Base-by-base conservation (phyloP, 2,329 filamentous ascomycete genomes). In the Exophiala viscosa region DNA sequence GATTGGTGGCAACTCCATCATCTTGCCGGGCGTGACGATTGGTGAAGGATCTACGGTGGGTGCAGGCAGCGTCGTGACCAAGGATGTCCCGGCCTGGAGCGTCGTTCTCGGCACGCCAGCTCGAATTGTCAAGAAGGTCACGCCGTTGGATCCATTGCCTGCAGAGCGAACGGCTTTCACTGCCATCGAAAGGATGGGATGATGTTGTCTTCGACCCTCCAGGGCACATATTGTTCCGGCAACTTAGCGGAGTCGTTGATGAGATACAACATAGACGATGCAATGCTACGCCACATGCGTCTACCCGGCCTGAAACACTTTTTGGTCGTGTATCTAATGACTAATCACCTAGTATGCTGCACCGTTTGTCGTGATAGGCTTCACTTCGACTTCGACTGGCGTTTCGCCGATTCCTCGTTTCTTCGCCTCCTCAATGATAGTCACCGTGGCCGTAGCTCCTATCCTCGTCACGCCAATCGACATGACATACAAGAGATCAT, bases 401-500 rank as follows among this genome's bases (percentile, higher is more conserved):
- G 68, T 61, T 18, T 70, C 60, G 0, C 64, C 67, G 43, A 82
- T 80, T 0, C 78, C 79, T 20, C 79, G 70, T 46, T 58, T 70
- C 14, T 64, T 69, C 2, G 80, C 81, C 58, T 83, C 81, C 20
- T 79, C 73, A 55, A 84, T 57, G 34, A 84, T 83, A 0, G 70
- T 70, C 36, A 72, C 67, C 0, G 80, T 84, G 2, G 79, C 77
- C 0, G 78, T 80, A 0, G 80, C 77, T 0, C 81, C 81, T 40
- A 84, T 76, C 8, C 81, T 69, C 1, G 73, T 77, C 0, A 81
- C 78, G 0, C 81, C 80, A 2, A 82, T 55, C 2, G 71, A 72
- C 72, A 78, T 78, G 8, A 80, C 76, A 52, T 76, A 71, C 14
- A 84, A 61, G 36, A 84, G 55, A 57, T 82, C 78, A 61, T 83